Evolutionary conservation across 2,329 filamentous ascomycete species (phyloP).

Genomic region (Coniochaeta sp.): DNA sequence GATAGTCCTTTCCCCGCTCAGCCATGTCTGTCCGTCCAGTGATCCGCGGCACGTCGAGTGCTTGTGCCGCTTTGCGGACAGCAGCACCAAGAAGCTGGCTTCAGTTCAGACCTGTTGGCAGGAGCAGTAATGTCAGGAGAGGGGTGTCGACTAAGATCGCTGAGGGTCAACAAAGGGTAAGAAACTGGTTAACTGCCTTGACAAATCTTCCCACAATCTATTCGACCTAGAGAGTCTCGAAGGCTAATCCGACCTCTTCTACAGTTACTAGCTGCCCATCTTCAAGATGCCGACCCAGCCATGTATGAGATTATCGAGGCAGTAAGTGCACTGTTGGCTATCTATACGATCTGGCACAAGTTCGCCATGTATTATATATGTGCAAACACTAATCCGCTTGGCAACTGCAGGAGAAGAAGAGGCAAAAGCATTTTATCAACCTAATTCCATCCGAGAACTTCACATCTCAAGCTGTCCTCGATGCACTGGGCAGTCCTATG

Average conservation of each 20-base stretch:
- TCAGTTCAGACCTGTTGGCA: conserved; percentile 6
- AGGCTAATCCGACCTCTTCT: background rate
- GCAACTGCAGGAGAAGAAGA: conserved; percentile 71
- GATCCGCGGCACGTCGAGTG: conserved; percentile 34
- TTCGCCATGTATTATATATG: background rate
- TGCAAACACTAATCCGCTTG: background rate
- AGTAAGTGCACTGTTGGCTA: conserved; percentile 36
- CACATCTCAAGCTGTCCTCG: conserved; percentile 84
- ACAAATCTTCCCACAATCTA: too few species aligned
- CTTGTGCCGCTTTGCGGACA: conserved; percentile 33
- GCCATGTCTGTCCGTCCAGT: conserved; percentile 37
- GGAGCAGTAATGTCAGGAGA: conserved; percentile 18
- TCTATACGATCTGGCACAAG: background rate
- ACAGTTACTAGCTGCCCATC: conserved; percentile 70
- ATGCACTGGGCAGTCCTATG: conserved; percentile 90
- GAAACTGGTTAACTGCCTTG: background rate
- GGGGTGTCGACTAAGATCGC: conserved; percentile 38
- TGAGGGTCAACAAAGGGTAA: conserved; percentile 54
- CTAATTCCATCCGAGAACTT: conserved; percentile 95
- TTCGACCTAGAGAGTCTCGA: too few species aligned
- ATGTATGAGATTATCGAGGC: conserved; percentile 88
- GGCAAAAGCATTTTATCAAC: conserved; percentile 98
- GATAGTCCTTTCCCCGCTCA: conserved; percentile 2
- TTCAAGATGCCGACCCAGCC: conserved; percentile 78
- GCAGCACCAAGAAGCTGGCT: conserved; percentile 25